A percentile compares a stretch with the other conserved stretches of the same genome.
These are phyloP conservation scores for Starmerella bombi DNA, from an alignment of 805 yeast genomes.

Conservation along the genomic window DNA sequence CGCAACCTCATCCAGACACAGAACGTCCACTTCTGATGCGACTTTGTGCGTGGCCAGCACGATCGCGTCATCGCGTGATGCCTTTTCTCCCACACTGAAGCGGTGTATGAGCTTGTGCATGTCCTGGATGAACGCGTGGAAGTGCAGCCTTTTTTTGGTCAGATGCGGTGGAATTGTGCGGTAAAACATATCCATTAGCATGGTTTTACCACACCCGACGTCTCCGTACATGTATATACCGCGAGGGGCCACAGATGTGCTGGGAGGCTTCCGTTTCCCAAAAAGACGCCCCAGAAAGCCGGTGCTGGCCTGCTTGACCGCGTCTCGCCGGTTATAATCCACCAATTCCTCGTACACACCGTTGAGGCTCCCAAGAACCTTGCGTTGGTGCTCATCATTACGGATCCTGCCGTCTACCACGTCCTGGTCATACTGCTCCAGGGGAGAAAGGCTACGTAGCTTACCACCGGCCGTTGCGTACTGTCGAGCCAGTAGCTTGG, in stretches of 20 bases:
- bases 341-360: conserved; percentile 42
- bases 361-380: conserved; percentile 50
- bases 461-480: too few species aligned
- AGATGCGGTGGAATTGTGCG: conserved; percentile 65
- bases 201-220: conserved; percentile 97
- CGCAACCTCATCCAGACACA: conserved; percentile 95
- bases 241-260: conserved; percentile 33
- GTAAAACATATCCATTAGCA: conserved; percentile 94
- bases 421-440: conserved; percentile 27
- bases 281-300: neutral
- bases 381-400: conserved; percentile 72
- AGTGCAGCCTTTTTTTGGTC: conserved; percentile 72
- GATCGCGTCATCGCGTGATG: conserved; percentile 72
- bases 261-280: conserved; percentile 3
- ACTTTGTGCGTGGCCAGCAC: conserved; percentile 62
- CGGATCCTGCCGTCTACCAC: conserved; percentile 27
- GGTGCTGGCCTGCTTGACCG: conserved; percentile 20
- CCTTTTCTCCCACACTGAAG: conserved; percentile 50
- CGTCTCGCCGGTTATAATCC: conserved; percentile 44
- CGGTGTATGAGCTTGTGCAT: conserved; percentile 79
- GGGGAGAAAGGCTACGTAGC: conserved; percentile 24
- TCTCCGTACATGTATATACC: conserved; percentile 94
- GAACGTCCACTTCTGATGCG: conserved; percentile 57
- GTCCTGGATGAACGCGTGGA: conserved; percentile 94
- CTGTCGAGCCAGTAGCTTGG: too few species aligned